A percentile compares a stretch with the other conserved stretches of the same genome.
phyloP scores from a whole-genome alignment of 2,329 filamentous ascomycete species.

The Emericellopsis atlantica region DNA sequence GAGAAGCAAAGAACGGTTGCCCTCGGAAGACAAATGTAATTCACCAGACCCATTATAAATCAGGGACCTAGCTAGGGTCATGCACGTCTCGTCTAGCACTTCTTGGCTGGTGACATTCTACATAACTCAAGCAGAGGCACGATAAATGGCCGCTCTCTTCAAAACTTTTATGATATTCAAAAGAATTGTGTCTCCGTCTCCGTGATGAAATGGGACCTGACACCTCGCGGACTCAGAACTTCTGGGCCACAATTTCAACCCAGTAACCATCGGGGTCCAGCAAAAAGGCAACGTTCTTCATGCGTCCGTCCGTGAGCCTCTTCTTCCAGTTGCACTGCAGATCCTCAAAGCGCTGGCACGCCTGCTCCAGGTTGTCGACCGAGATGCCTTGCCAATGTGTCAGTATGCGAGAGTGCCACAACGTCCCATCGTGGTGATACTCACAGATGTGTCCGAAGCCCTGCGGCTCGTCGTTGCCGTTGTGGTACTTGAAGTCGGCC shows the following conservation, averaged over 20 bases:
- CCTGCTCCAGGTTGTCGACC: constrained; percentile 80
- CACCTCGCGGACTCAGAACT: constrained; percentile 26
- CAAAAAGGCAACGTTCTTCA: constrained; percentile 91
- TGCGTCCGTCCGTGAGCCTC: constrained; percentile 77
- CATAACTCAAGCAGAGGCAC: too few relatives aligned
- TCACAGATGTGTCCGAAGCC: constrained; percentile 89
- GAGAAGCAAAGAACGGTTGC: too few relatives aligned
- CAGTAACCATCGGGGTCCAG: constrained; percentile 82
- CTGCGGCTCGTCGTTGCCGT: constrained; percentile 83
- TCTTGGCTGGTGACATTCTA: too few relatives aligned
- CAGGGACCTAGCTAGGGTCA: too few relatives aligned
- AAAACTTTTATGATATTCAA: neutral
- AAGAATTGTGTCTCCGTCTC: neutral
- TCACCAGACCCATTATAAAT: too few relatives aligned
- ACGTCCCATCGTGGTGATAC: constrained; percentile 13
- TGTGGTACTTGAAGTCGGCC: constrained; percentile 72
- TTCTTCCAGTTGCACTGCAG: constrained; percentile 87
- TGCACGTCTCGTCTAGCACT: too few relatives aligned
- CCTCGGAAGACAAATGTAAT: too few relatives aligned
- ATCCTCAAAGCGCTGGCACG: constrained; percentile 76
- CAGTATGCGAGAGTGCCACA: neutral
- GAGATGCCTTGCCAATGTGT: constrained; percentile 44
- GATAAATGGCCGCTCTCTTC: neutral
- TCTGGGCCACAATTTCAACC: constrained; percentile 58
- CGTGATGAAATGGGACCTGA: neutral